Evolutionary conservation across 805 yeast species (phyloP), one percentile per base, ranked within the genome.

Genomic region (Schwanniomyces yamadae): DNA sequence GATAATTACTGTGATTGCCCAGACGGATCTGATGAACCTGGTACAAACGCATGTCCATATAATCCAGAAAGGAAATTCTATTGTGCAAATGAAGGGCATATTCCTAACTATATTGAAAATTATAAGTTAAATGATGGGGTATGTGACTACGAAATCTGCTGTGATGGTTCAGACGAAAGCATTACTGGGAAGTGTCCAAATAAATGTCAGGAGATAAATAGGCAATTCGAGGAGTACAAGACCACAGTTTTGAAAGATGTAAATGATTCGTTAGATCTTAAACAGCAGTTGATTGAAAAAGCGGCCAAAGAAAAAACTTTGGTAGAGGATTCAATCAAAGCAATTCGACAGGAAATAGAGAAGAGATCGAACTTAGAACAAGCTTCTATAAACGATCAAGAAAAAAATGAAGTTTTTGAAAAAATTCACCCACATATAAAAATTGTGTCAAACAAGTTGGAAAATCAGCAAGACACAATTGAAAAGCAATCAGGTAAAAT

Each of bases 21-120:
- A 0, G 99, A 93, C 62, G 98, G 98, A 0, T 80, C 90, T 4
- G 99, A 93, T 63, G 98, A 93, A 58, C 96, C 97, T 0, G 97
- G 97, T 0, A 91, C 98, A 1, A 66, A 82, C 25, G 96, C 96
- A 0, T 91, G 98, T 58, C 51, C 58, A 1, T 51, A 36, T 33
- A 43, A 47, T 10, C 59, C 12, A 41, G 60, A 36, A 52, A 64
- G 10, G 33, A 45, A 48, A 31, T 90, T 88, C 52, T 89, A 78
- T 57, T 91, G 99, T 61, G 75, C 59, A 6, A 93, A 93, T 52
- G 66, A 71, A 33, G 95, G 96, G 3, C 83, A 77, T 46, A 50
- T 71, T 4, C 77, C 89, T 0, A 68, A 70, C 7, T 75, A 68
- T 44, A 72, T 93, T 10, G 82, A 88, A 4, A 71, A 80, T 6